Conservation (phyloP, 495 filamentous ascomycete genomes). For the Xylaria bambusicola region DNA sequence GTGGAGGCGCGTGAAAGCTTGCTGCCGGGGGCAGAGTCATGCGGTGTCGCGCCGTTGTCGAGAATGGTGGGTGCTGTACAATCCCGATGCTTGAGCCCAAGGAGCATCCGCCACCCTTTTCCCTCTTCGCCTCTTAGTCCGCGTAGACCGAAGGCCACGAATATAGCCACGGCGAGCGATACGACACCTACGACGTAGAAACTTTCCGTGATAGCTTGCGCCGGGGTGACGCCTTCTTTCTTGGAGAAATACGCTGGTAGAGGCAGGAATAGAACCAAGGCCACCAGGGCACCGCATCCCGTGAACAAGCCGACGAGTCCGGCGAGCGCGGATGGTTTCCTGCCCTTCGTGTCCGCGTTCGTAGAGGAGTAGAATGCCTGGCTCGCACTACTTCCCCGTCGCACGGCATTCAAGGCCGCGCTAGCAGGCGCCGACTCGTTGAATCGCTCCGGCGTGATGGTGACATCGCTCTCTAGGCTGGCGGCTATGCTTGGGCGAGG, state of each 20-base stretch:
- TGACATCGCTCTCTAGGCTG: conserved; percentile 63
- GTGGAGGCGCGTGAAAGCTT: background rate
- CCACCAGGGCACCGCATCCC: conserved; percentile 85
- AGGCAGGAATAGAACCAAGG: conserved; percentile 78
- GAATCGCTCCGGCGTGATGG: conserved; percentile 61
- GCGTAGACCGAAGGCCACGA: conserved; percentile 79
- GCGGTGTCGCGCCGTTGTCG: background rate
- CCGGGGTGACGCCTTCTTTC: conserved; percentile 63
- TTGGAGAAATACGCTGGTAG: conserved; percentile 76
- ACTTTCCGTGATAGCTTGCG: conserved; percentile 69
- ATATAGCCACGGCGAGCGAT: conserved; percentile 69
- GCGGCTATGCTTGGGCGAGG: conserved; percentile 44
- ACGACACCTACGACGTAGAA: conserved; percentile 81
- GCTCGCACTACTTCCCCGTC: conserved; percentile 13
- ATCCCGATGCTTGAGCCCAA: conserved; percentile 37
- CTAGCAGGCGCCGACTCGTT: conserved; percentile 12
- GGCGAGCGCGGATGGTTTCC: conserved; percentile 65
- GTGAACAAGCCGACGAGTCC: conserved; percentile 92
- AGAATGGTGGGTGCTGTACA: background rate
- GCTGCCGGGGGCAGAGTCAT: background rate
- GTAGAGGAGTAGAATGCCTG: conserved; percentile 17
- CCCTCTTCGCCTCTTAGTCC: conserved; percentile 74
- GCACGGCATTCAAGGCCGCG: background rate
- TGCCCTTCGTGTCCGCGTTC: conserved; percentile 23
- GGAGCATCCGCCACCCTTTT: conserved; percentile 64